Evolutionary conservation across 176 grass and related monocot genomes (phyloP).

Genomic region (Hsuehochloa calcarea): DNA sequence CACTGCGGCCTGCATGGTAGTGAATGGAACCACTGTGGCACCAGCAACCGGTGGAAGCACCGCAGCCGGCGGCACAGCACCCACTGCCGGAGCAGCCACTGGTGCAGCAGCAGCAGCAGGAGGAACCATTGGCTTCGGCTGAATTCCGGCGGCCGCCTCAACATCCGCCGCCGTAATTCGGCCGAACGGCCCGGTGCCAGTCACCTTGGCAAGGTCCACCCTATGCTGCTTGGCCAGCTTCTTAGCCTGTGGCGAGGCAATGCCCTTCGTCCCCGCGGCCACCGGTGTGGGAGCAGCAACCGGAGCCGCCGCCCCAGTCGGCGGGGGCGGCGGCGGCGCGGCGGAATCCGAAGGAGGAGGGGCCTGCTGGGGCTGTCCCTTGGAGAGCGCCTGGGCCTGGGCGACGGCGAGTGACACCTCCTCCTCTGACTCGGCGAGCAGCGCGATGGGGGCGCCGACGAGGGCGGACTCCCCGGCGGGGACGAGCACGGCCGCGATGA

Average conservation of each 20-base stretch:
- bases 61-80: slow-evolving; percentile 34
- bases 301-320: slow-evolving; percentile 16
- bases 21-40: slow-evolving; percentile 79
- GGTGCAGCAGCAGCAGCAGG: slow-evolving; percentile 25
- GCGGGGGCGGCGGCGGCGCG: not conserved
- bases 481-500: slow-evolving; percentile 83
- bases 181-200: slow-evolving; percentile 65
- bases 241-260: slow-evolving; percentile 82
- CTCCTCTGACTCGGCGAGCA: slow-evolving; percentile 92
- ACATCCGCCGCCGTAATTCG: slow-evolving; percentile 80
- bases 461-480: slow-evolving; percentile 69
- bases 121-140: slow-evolving; percentile 47
- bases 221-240: slow-evolving; percentile 93
- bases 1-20: slow-evolving; percentile 76
- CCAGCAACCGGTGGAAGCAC: slow-evolving; percentile 60
- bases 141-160: slow-evolving; percentile 77
- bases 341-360: slow-evolving; percentile 13
- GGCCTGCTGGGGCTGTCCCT: slow-evolving; percentile 47
- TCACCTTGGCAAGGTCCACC: slow-evolving; percentile 72
- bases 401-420: slow-evolving; percentile 65
- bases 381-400: slow-evolving; percentile 58
- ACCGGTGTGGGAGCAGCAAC: slow-evolving; percentile 24
- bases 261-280: slow-evolving; percentile 54
- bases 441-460: slow-evolving; percentile 86
- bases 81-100: slow-evolving; percentile 28